phyloP scores from a whole-genome alignment of 108 stramenopile species.

The Skeletonema potamos region DNA sequence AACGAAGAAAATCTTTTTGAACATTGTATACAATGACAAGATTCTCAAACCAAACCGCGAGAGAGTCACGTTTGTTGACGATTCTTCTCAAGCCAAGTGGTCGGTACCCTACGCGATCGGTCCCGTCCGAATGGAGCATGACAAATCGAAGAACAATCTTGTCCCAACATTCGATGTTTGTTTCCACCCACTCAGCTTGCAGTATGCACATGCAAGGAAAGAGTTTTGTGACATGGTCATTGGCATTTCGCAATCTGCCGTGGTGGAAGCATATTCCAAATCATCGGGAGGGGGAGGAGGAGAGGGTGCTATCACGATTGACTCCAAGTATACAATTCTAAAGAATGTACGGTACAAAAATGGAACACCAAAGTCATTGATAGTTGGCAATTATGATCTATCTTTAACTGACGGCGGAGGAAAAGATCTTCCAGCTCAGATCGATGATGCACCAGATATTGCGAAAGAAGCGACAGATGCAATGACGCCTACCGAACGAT shows the following conservation, averaged over 20 bases:
- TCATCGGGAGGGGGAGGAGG: slow-evolving; percentile 13
- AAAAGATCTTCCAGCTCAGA: not conserved
- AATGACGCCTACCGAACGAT: too few relatives aligned
- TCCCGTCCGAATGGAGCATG: slow-evolving; percentile 59
- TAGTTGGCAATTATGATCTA: slow-evolving; percentile 4
- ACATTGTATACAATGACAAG: slow-evolving; percentile 53
- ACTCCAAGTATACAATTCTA: slow-evolving; percentile 10
- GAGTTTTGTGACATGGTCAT: slow-evolving; percentile 29
- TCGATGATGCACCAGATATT: not conserved
- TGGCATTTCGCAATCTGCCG: slow-evolving; percentile 30
- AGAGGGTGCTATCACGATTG: not conserved
- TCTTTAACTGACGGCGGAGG: not conserved
- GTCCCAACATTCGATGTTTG: slow-evolving; percentile 42
- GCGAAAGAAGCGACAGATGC: not conserved
- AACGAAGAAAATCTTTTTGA: slow-evolving; percentile 59
- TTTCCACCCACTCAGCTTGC: slow-evolving; percentile 28
- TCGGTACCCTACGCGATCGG: slow-evolving; percentile 58
- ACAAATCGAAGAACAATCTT: slow-evolving; percentile 39
- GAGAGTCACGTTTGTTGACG: not conserved
- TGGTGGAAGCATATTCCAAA: slow-evolving; percentile 9
- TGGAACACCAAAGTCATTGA: slow-evolving; percentile 28
- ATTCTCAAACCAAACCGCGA: slow-evolving; percentile 24
- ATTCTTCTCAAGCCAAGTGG: slow-evolving; percentile 29
- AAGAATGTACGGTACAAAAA: slow-evolving; percentile 36
- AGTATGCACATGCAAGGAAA: slow-evolving; percentile 30